Evolutionary conservation across 352 stramenopile species (phyloP), one percentile per base, ranked within the genome.

Genomic region (Globisporangium heterothallicum): DNA sequence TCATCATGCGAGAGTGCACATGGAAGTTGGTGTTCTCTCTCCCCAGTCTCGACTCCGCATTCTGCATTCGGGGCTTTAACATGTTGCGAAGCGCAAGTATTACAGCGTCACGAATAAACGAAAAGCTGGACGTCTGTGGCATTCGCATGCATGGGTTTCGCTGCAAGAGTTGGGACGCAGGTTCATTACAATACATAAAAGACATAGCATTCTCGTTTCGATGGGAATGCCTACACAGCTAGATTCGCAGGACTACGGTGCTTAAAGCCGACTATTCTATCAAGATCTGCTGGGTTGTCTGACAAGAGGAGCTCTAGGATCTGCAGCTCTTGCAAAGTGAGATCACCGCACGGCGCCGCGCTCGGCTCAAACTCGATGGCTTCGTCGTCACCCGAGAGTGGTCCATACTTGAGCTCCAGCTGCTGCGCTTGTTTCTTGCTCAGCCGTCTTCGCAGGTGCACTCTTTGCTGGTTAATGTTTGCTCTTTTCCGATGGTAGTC

Each of bases 401-500:
- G 52, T 0, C 52, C 52, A 16, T 59, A 59, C 25, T 59, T 59
- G 24, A 53, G 42, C 18, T 59, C 52, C n/a, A 59, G 52, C 25
- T 59, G 43, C 43, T 59, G 42, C 1, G 50, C 42, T 16, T 61
- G 54, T 13, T 21, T 34, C 46, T 45, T 55, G 26, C 38, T 53
- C 6, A 61, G 30, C 9, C 54, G 54, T n/a, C 54, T 44, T 5
- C 54, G 54, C 41, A 55, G 35, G 21, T 61, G 54, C 27, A 61
- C 47, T 21, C 56, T 44, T 32, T 51, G 52, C 21, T 65, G 58
- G 47, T 65, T 65, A 22, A 58, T 47, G 35, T 64, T 68, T 4
- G 61, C 61, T 12, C 49, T 49, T n/a, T 61, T 42, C 19, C 61
- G 61, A 16, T 68, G 61, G 19, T 58, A 43, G n/a, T 65, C 61